These are phyloP conservation scores for Kickxella alabastrina DNA, from an alignment of 192 early-diverging fungal genomes.

Conservation along the genomic window DNA sequence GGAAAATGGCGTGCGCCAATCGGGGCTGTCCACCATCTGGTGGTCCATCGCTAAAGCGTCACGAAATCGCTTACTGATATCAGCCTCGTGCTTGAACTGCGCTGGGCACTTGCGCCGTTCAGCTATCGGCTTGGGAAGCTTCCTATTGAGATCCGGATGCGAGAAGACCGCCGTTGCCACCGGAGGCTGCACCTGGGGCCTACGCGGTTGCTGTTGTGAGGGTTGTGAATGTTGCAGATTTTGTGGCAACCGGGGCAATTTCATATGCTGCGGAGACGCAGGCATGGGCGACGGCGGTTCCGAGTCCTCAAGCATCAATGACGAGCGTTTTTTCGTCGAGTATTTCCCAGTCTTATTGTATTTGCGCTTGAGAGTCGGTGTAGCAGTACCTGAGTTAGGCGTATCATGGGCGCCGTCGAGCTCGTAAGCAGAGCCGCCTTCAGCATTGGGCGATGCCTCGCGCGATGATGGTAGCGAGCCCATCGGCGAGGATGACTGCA, in stretches of 20 bases:
- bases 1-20: slow-evolving; percentile 61
- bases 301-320: neutral
- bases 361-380: slow-evolving; percentile 34
- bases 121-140: slow-evolving; percentile 1
- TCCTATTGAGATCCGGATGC: slow-evolving; percentile 20
- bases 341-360: slow-evolving; percentile 42
- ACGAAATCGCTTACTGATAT: slow-evolving; percentile 39
- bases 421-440: slow-evolving; percentile 23
- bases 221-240: too few relatives aligned
- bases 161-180: slow-evolving; percentile 6
- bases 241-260: too few relatives aligned
- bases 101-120: slow-evolving; percentile 17
- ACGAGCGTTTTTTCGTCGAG: slow-evolving; percentile 11
- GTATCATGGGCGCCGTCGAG: slow-evolving; percentile 7
- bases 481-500: slow-evolving; percentile 8
- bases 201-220: too few relatives aligned
- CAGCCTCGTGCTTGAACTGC: slow-evolving; percentile 22
- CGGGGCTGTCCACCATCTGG: slow-evolving; percentile 37
- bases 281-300: neutral
- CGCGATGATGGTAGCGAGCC: slow-evolving; percentile 29
- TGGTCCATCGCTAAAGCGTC: slow-evolving; percentile 56
- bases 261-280: slow-evolving; percentile 2
- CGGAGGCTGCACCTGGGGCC: too few relatives aligned
- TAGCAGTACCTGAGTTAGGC: slow-evolving; percentile 9
- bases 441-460: slow-evolving; percentile 28